Evolutionary conservation across 257 asterid species (phyloP).

Genomic region (Perilla frutescens): DNA sequence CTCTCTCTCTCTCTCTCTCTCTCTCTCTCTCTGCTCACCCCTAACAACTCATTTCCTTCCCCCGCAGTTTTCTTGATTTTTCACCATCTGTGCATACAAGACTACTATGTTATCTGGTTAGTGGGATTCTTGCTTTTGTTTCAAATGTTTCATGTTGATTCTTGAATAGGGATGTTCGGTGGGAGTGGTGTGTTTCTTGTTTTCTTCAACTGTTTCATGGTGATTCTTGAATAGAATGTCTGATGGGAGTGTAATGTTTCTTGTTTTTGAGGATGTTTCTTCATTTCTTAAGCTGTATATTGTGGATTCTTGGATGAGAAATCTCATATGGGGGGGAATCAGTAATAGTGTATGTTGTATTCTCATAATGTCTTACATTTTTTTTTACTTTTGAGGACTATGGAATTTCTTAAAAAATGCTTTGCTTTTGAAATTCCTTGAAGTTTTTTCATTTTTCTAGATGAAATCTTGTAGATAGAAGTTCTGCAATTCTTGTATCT

Average conservation of each 20-base stretch:
- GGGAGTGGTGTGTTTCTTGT: neutral
- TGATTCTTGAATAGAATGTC: constrained; percentile 19
- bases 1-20: neutral
- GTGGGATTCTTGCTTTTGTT: too few species aligned
- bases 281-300: constrained; percentile 9
- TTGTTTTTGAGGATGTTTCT: too few species aligned
- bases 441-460: neutral
- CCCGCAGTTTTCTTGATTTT: constrained; percentile 19
- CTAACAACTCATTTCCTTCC: too few species aligned
- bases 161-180: neutral
- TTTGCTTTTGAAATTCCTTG: constrained; percentile 13
- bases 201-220: neutral
- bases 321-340: too few species aligned
- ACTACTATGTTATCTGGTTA: neutral
- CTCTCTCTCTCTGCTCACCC: too few species aligned
- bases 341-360: constrained; percentile 2
- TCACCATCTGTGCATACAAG: neutral
- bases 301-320: neutral
- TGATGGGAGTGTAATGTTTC: neutral
- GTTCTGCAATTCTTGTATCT: neutral
- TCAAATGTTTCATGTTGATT: neutral
- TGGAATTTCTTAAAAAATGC: neutral
- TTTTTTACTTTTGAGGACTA: neutral
- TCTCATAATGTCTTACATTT: neutral
- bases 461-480: neutral